phyloP scores from a whole-genome alignment of 345 rosid genomes.

The Gossypium ekmanianum region DNA sequence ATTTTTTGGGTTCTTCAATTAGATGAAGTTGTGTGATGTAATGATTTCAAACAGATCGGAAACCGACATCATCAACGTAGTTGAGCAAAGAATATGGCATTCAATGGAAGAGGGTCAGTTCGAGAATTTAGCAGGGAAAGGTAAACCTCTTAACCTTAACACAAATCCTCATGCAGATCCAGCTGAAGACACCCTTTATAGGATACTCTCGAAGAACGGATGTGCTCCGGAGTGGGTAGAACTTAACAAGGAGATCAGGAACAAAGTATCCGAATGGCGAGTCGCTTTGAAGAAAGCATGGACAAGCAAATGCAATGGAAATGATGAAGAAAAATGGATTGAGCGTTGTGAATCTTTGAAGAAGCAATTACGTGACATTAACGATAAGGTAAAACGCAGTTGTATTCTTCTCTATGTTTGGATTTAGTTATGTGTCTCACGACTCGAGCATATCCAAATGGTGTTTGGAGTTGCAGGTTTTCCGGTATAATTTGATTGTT shows the following conservation, averaged over 20 bases:
- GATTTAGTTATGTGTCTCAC: not conserved
- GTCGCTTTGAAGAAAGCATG: conserved; percentile 69
- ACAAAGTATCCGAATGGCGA: conserved; percentile 59
- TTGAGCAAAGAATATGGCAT: conserved; percentile 93
- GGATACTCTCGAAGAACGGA: conserved; percentile 77
- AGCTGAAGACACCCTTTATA: conserved; percentile 75
- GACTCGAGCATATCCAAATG: not conserved
- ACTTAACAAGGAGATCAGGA: conserved; percentile 81
- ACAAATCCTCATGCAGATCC: conserved; percentile 83
- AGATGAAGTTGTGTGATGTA: not conserved
- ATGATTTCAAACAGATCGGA: conserved; percentile 55
- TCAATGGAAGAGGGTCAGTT: conserved; percentile 97
- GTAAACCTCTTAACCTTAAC: conserved; percentile 70
- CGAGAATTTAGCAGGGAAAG: conserved; percentile 89
- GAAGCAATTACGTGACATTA: conserved; percentile 57
- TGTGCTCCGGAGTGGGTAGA: conserved; percentile 95
- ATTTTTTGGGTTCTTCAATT: not conserved
- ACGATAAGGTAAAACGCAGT: conserved; percentile 48
- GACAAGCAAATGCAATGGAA: conserved; percentile 42
- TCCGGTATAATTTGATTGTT: conserved; percentile 73
- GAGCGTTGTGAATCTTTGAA: conserved; percentile 45
- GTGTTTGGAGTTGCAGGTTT: conserved; percentile 47
- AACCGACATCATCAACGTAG: conserved; percentile 74
- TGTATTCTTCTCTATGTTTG: not conserved
- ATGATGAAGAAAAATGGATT: conserved; percentile 43